These are phyloP conservation scores for Ophiostoma himal-ulmi DNA, from an alignment of 2,329 filamentous ascomycete species.

Conservation along the genomic window DNA sequence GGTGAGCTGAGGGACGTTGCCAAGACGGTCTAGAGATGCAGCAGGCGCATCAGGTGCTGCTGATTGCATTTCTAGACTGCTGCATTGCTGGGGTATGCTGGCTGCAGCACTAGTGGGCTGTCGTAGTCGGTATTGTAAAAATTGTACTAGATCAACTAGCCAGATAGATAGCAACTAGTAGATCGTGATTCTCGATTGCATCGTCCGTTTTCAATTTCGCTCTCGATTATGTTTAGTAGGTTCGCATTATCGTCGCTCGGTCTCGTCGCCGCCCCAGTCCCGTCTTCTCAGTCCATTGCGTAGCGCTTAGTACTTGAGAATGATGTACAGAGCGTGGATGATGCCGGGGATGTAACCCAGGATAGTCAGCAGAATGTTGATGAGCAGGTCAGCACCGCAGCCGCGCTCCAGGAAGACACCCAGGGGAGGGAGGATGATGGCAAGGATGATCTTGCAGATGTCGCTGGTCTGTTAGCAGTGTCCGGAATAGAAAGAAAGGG, in stretches of 20 bases:
- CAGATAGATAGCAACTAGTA: not conserved
- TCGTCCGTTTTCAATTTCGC: not conserved
- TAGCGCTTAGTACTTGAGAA: conserved; percentile 68
- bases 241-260: not conserved
- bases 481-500: no score
- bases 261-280: not conserved
- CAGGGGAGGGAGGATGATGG: conserved; percentile 81
- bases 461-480: conserved; percentile 34
- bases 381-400: conserved; percentile 78
- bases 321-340: conserved; percentile 91
- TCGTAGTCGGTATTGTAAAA: not conserved
- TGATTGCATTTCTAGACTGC: not conserved
- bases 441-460: conserved; percentile 69
- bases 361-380: conserved; percentile 86
- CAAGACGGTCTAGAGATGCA: conserved; percentile 3
- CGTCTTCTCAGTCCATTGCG: not conserved
- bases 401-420: conserved; percentile 93
- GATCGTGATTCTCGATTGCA: not conserved
- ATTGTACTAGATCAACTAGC: not conserved
- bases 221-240: not conserved
- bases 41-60: not conserved
- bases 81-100: not conserved
- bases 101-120: conserved; percentile 1
- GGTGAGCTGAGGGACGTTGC: not conserved
- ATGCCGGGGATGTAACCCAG: conserved; percentile 70